Evolutionary conservation across 2,329 filamentous ascomycete genomes (phyloP).

Genomic region (Eutypella sp.): DNA sequence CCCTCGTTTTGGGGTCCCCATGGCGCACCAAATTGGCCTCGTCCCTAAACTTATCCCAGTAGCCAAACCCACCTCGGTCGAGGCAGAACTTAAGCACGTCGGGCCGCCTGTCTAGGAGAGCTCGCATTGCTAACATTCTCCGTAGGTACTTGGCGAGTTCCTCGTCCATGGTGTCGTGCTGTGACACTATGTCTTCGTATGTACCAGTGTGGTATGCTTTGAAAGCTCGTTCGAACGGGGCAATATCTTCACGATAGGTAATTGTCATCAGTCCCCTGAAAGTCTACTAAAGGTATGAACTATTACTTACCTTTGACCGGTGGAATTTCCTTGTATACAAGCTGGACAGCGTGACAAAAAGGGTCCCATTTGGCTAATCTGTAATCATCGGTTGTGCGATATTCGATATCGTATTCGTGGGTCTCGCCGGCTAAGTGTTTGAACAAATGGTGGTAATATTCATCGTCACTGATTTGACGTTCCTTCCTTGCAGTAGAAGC

Average conservation of each 20-base stretch:
- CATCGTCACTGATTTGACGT: too few species aligned
- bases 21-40: neutral
- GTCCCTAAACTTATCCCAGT: neutral
- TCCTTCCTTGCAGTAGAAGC: too few species aligned
- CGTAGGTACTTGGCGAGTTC: neutral
- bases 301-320: neutral
- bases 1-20: neutral
- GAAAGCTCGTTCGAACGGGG: conserved; percentile 2
- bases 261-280: neutral
- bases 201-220: neutral
- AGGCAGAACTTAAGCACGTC: conserved; percentile 1
- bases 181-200: neutral
- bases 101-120: neutral
- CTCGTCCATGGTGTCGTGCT: neutral
- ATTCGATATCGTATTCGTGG: conserved; percentile 1
- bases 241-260: neutral
- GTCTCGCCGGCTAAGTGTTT: neutral
- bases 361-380: neutral
- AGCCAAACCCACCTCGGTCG: neutral
- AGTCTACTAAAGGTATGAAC: too few species aligned
- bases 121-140: neutral
- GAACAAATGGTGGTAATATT: too few species aligned
- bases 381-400: neutral
- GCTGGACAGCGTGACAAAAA: neutral
- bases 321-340: neutral